Conservation (phyloP, 2,329 filamentous ascomycete genomes). For the Paracorniculantispora psalliotae region DNA sequence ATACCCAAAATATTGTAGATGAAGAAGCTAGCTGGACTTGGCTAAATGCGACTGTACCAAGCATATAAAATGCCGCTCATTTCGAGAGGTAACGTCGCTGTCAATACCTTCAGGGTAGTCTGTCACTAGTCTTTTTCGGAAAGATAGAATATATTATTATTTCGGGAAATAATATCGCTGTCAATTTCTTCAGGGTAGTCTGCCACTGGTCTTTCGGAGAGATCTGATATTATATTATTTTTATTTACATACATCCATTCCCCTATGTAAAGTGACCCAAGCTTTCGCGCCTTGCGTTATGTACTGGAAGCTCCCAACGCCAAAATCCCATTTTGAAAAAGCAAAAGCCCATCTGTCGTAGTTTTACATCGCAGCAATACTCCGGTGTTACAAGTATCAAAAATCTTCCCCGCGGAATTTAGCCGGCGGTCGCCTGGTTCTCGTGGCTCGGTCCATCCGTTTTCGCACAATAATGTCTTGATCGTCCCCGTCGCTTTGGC, state of each 20-base stretch:
- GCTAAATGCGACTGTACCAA: too few relatives aligned
- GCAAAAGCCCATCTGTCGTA: neutral
- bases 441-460: conserved; percentile 22
- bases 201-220: too few relatives aligned
- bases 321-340: neutral
- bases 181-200: too few relatives aligned
- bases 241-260: neutral
- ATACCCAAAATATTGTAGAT: too few relatives aligned
- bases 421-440: conserved; percentile 30
- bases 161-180: too few relatives aligned
- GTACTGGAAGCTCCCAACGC: neutral
- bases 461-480: conserved; percentile 27
- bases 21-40: too few relatives aligned
- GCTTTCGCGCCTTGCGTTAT: too few relatives aligned
- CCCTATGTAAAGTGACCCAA: neutral
- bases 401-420: conserved; percentile 32
- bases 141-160: too few relatives aligned
- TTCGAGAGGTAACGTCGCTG: too few relatives aligned
- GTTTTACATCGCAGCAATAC: neutral
- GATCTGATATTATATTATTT: neutral
- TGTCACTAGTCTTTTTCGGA: too few relatives aligned
- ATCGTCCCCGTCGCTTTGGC: conserved; percentile 24
- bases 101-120: too few relatives aligned
- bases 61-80: too few relatives aligned
- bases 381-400: conserved; percentile 16